Evolutionary conservation across 1,284 basidiomycete species (phyloP).

Genomic region (Singerocomus rubriflavus): DNA sequence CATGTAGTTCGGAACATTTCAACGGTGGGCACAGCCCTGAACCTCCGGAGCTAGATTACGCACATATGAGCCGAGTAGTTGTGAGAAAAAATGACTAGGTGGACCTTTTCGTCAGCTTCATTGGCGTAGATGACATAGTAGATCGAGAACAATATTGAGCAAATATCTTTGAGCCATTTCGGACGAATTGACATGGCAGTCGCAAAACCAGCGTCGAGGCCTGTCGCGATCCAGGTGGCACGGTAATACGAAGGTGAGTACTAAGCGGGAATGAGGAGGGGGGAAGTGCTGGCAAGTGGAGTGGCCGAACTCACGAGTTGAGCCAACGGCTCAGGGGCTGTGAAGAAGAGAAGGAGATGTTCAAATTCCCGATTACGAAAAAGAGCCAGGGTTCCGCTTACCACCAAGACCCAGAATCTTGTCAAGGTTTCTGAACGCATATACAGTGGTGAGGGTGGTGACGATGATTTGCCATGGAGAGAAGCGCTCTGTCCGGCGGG

Average conservation of each 20-base stretch:
- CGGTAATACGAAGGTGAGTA: conserved; percentile 94
- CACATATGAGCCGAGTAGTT: conserved; percentile 1
- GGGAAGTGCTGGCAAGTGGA: not conserved
- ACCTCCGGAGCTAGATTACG: conserved; percentile 76
- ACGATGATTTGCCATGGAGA: conserved; percentile 95
- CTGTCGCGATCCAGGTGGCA: conserved; percentile 94
- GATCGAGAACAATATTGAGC: conserved; percentile 77
- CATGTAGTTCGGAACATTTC: conserved; percentile 95
- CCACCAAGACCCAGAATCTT: conserved; percentile 82
- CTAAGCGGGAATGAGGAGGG: conserved; percentile 39
- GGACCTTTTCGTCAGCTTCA: conserved; percentile 91
- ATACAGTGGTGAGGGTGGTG: conserved; percentile 80
- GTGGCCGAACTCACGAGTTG: conserved; percentile 58
- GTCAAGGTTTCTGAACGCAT: conserved; percentile 85
- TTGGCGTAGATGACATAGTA: conserved; percentile 96
- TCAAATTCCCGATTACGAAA: conserved; percentile 1
- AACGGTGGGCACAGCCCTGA: conserved; percentile 89
- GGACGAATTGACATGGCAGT: conserved; percentile 93
- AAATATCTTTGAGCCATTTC: conserved; percentile 87
- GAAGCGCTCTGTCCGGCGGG: conserved; percentile 60
- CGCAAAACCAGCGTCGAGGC: conserved; percentile 96
- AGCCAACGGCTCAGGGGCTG: conserved; percentile 92
- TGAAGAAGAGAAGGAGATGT: not conserved
- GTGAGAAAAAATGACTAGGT: conserved; percentile 11
- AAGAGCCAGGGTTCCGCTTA: conserved; percentile 42